A percentile compares a stretch with the other conserved stretches of the same genome.
Conservation (phyloP, 805 yeast genomes). For the Torulaspora delbrueckii region DNA sequence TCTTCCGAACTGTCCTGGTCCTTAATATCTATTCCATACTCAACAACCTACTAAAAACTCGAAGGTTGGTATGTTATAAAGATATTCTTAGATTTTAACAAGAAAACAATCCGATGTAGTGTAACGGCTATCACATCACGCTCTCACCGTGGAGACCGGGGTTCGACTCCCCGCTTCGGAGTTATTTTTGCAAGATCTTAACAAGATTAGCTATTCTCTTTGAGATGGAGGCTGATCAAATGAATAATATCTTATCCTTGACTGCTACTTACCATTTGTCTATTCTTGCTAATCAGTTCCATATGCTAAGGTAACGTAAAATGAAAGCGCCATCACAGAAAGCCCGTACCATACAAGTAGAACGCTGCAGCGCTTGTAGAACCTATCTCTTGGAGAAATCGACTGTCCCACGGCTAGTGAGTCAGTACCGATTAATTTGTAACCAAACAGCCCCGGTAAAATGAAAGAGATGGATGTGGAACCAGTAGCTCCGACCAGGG, state of each 20-base stretch:
- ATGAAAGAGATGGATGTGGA: conserved; percentile 89
- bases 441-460: conserved; percentile 84
- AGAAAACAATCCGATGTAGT: conserved; percentile 19
- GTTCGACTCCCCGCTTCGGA: conserved; percentile 28
- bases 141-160: conserved; percentile 28
- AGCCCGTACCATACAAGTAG: conserved; percentile 64
- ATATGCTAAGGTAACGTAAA: conserved; percentile 36
- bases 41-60: too few relatives aligned
- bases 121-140: conserved; percentile 28
- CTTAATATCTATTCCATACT: too few relatives aligned
- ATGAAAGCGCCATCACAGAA: conserved; percentile 63
- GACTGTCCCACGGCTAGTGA: conserved; percentile 29
- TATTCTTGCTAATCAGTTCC: conserved; percentile 6
- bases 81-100: too few relatives aligned
- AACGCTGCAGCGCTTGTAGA: conserved; percentile 46
- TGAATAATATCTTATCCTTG: neutral
- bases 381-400: conserved; percentile 27
- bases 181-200: conserved; percentile 2
- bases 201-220: neutral
- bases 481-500: conserved; percentile 90
- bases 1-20: too few relatives aligned
- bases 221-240: neutral
- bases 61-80: too few relatives aligned
- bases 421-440: conserved; percentile 50
- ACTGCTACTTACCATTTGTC: neutral